Conservation (phyloP, 164 flowering plant species). For the Hamamelis virginiana region DNA sequence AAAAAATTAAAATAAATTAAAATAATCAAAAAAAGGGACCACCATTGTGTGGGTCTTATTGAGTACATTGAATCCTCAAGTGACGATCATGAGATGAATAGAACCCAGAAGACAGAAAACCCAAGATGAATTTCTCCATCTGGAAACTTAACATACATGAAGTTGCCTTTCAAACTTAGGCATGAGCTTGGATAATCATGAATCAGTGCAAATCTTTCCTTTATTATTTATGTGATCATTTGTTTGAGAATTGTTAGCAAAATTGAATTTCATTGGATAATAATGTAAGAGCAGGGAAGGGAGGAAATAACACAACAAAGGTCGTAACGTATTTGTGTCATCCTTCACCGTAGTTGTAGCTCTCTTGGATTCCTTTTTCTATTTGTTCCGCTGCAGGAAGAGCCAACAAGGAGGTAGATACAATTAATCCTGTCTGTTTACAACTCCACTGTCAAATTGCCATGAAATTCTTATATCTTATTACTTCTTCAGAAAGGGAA, state of each 20-base stretch:
- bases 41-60: no score
- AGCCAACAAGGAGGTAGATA: slow-evolving; percentile 8
- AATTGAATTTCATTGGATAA: background rate
- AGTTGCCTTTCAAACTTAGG: no score
- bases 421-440: background rate
- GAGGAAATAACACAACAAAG: slow-evolving; percentile 11
- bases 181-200: no score
- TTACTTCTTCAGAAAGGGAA: background rate
- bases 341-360: background rate
- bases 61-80: no score
- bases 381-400: background rate
- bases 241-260: background rate
- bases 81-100: no score
- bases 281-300: background rate
- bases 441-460: background rate
- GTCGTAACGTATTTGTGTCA: background rate
- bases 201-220: no score
- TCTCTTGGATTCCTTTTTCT: slow-evolving; percentile 10
- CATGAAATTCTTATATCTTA: background rate
- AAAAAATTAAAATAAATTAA: no score
- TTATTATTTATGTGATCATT: background rate
- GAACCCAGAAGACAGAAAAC: no score
- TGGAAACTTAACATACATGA: no score
- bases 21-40: no score
- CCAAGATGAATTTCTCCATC: no score